These are phyloP conservation scores for Leishmania aethiopica DNA, from an alignment of 208 protist species.

Conservation along the genomic window DNA sequence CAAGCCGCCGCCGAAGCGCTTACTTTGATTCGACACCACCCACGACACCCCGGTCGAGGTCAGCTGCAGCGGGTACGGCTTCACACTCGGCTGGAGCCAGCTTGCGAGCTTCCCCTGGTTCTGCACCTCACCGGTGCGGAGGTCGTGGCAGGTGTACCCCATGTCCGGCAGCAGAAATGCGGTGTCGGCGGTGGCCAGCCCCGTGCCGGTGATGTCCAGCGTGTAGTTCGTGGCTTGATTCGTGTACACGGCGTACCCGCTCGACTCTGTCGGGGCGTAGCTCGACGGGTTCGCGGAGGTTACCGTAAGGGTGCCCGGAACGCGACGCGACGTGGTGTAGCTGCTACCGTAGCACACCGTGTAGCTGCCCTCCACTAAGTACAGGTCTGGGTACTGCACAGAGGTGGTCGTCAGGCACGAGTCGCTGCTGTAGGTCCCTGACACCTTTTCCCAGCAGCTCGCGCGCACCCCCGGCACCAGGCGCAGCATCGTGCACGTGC, in stretches of 20 bases:
- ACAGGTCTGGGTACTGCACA: slow-evolving; percentile 74
- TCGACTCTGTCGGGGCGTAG: slow-evolving; percentile 38
- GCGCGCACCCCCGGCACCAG: slow-evolving; percentile 62
- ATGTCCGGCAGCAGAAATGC: slow-evolving; percentile 74
- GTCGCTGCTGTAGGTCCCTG: slow-evolving; percentile 57
- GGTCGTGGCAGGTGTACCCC: slow-evolving; percentile 87
- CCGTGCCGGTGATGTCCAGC: slow-evolving; percentile 63
- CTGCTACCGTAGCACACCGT: slow-evolving; percentile 80
- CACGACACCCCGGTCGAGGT: slow-evolving; percentile 56
- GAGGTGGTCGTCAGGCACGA: slow-evolving; percentile 55
- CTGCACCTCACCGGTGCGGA: slow-evolving; percentile 57
- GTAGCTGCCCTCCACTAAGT: slow-evolving; percentile 63
- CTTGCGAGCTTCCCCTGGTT: slow-evolving; percentile 51
- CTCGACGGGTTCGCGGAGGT: slow-evolving; percentile 61
- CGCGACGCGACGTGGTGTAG: slow-evolving; percentile 44
- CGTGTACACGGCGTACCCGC: slow-evolving; percentile 49
- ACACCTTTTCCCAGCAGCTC: slow-evolving; percentile 68
- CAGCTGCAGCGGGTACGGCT: slow-evolving; percentile 53
- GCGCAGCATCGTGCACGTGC: slow-evolving; percentile 60
- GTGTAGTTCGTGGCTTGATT: slow-evolving; percentile 77
- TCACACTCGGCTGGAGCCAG: slow-evolving; percentile 70
- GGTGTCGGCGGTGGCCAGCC: slow-evolving; percentile 50
- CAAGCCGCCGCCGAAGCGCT: slow-evolving; percentile 72
- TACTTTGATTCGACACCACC: slow-evolving; percentile 61
- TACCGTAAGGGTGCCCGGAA: slow-evolving; percentile 69